Percentiles rank a stretch among this genome's conserved stretches.
phyloP scores from a whole-genome alignment of 1,284 basidiomycete genomes.

The Cryptococcus sp. region DNA sequence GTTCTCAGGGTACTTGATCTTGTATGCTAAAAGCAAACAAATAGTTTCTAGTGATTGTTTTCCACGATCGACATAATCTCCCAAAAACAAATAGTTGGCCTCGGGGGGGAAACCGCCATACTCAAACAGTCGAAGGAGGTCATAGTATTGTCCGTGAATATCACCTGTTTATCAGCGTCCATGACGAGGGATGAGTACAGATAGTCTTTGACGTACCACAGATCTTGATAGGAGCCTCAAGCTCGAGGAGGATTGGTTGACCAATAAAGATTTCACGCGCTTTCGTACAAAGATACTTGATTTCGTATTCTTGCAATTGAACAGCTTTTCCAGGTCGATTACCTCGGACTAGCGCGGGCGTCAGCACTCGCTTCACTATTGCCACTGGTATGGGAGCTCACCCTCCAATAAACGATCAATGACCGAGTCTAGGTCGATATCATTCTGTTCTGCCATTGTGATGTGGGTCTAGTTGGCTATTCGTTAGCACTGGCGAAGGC shows the following conservation, averaged over 20 bases:
- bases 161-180: constrained; percentile 43
- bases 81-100: constrained; percentile 61
- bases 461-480: not conserved
- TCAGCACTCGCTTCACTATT: constrained; percentile 1
- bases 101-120: constrained; percentile 61
- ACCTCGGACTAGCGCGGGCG: constrained; percentile 53
- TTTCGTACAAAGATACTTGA: constrained; percentile 59
- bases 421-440: constrained; percentile 96
- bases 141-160: constrained; percentile 61
- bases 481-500: no score
- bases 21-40: constrained; percentile 54
- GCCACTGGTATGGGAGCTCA: constrained; percentile 52
- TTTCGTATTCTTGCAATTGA: constrained; percentile 58
- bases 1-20: constrained; percentile 63
- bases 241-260: constrained; percentile 59
- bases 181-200: not conserved
- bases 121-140: constrained; percentile 58
- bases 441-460: constrained; percentile 53
- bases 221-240: constrained; percentile 62
- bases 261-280: constrained; percentile 60
- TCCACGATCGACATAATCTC: constrained; percentile 60
- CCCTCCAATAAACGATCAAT: constrained; percentile 95
- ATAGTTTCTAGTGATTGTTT: constrained; percentile 62
- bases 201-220: constrained; percentile 50
- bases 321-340: constrained; percentile 59